These are phyloP conservation scores for Cymbopogon citratus DNA, from an alignment of 176 grass and related monocot species.

Conservation along the genomic window DNA sequence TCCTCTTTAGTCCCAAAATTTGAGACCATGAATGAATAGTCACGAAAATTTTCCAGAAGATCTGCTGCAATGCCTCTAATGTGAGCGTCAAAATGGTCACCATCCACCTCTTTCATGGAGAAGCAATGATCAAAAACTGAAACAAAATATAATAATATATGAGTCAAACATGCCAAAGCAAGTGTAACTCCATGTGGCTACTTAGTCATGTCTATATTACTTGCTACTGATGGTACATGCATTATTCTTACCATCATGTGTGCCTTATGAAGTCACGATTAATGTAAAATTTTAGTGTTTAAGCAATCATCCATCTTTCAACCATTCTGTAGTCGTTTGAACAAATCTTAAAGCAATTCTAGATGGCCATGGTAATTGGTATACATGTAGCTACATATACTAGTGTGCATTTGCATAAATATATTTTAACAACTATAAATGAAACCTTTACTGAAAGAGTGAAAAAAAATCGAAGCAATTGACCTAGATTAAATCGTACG, in stretches of 20 bases:
- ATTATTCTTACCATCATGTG: neutral
- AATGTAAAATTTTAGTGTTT: neutral
- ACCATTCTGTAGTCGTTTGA: neutral
- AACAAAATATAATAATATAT: slow-evolving; percentile 13
- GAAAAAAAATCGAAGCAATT: too few species aligned
- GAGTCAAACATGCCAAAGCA: slow-evolving; percentile 20
- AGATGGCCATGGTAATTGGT: neutral
- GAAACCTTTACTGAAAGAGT: too few species aligned
- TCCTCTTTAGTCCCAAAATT: slow-evolving; percentile 62
- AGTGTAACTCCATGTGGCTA: neutral
- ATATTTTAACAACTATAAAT: too few species aligned
- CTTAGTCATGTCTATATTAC: neutral
- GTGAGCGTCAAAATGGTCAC: slow-evolving; percentile 52
- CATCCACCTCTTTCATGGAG: slow-evolving; percentile 50
- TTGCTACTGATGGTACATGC: neutral
- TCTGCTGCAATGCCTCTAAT: slow-evolving; percentile 48
- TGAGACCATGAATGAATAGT: slow-evolving; percentile 70
- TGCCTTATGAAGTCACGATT: neutral
- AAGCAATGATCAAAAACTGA: slow-evolving; percentile 87
- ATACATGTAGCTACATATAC: neutral
- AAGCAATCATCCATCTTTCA: neutral
- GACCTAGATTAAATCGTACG: too few species aligned
- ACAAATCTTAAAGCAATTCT: neutral
- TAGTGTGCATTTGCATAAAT: neutral
- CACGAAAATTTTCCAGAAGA: slow-evolving; percentile 56